phyloP scores from a whole-genome alignment of 2,329 filamentous ascomycete species.

The Pestalotiopsis sp. region DNA sequence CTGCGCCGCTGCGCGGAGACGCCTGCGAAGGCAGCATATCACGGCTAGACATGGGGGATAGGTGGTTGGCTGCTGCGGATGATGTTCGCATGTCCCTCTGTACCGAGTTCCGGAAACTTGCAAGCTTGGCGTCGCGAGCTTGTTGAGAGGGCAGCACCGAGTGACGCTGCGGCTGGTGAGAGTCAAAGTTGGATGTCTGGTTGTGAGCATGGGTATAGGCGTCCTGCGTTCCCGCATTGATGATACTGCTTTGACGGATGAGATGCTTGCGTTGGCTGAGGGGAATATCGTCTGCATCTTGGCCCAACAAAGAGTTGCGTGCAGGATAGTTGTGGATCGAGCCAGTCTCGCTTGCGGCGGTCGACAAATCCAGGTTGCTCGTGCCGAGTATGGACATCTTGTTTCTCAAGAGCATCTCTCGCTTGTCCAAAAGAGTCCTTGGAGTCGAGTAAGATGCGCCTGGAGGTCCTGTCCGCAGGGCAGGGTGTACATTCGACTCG shows the following conservation, averaged over 20 bases:
- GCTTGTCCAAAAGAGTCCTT: conserved; percentile 58
- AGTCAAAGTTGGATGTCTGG: conserved; percentile 49
- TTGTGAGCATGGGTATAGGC: conserved; percentile 13
- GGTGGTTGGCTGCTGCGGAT: conserved; percentile 28
- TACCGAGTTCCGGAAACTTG: conserved; percentile 68
- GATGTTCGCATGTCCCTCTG: conserved; percentile 60
- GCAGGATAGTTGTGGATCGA: conserved; percentile 41
- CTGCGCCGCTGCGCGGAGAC: conserved; percentile 21
- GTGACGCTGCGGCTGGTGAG: conserved; percentile 55
- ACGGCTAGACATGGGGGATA: conserved; percentile 28
- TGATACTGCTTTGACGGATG: conserved; percentile 56
- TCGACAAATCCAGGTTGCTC: conserved; percentile 23
- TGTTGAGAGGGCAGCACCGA: conserved; percentile 44
- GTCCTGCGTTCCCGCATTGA: conserved; percentile 24
- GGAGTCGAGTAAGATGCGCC: conserved; percentile 54
- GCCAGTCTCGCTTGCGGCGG: conserved; percentile 43
- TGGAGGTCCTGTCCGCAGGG: conserved; percentile 40
- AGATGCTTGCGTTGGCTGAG: conserved; percentile 68
- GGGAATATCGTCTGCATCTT: conserved; percentile 69
- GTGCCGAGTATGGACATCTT: conserved; percentile 44
- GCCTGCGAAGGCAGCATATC: conserved; percentile 37
- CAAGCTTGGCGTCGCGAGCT: conserved; percentile 61
- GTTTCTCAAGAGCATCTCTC: conserved; percentile 56
- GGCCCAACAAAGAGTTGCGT: conserved; percentile 28
- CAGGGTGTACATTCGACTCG: conserved; percentile 17